phyloP scores from a whole-genome alignment of 371 early-diverging fungal species.

The Mortierella sp. region DNA sequence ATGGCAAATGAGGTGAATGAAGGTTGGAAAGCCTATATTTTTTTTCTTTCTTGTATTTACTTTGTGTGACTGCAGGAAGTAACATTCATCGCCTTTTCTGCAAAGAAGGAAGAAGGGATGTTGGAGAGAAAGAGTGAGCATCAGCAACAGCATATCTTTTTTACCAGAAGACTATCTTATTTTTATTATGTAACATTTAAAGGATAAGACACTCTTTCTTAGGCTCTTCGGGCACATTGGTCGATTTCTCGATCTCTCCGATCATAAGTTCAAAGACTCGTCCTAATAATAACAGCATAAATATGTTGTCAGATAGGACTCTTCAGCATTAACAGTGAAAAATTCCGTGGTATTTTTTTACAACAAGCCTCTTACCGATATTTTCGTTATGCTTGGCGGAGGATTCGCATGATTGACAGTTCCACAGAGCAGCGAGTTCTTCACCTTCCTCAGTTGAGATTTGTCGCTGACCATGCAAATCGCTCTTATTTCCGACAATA shows the following conservation, averaged over 20 bases:
- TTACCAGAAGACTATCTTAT: too few species aligned
- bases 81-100: neutral
- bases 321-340: neutral
- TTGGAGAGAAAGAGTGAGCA: too few species aligned
- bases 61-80: constrained; percentile 1
- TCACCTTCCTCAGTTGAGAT: constrained; percentile 85
- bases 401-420: constrained; percentile 89
- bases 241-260: constrained; percentile 75
- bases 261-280: constrained; percentile 78
- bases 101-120: too few species aligned
- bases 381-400: constrained; percentile 94
- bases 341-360: too few species aligned
- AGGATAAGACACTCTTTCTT: constrained; percentile 66
- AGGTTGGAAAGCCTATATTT: neutral
- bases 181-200: constrained; percentile 26
- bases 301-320: constrained; percentile 8
- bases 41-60: neutral
- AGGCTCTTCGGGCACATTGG: constrained; percentile 70
- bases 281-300: constrained; percentile 54
- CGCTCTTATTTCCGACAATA: constrained; percentile 95
- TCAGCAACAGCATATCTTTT: too few species aligned
- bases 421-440: constrained; percentile 83
- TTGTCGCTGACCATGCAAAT: constrained; percentile 85
- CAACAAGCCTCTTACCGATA: constrained; percentile 70
- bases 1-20: neutral